phyloP scores from a whole-genome alignment of 2,329 filamentous ascomycete species.

The Beauveria pseudobassiana region DNA sequence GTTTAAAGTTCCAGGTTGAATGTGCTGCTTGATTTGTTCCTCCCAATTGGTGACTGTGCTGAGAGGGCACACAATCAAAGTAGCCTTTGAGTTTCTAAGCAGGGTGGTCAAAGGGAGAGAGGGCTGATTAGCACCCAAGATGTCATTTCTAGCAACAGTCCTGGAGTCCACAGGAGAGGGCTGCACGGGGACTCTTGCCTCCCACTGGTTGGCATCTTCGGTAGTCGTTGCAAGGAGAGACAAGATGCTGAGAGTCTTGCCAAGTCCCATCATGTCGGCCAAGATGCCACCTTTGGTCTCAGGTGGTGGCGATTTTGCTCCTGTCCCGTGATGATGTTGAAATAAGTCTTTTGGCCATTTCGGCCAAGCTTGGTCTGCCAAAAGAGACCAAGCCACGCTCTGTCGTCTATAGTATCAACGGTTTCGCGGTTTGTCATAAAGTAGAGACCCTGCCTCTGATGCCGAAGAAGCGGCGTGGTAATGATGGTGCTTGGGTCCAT shows the following conservation, averaged over 20 bases:
- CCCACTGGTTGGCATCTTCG: slow-evolving; percentile 56
- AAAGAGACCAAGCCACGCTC: slow-evolving; percentile 57
- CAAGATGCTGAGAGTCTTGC: slow-evolving; percentile 79
- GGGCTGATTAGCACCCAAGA: slow-evolving; percentile 27
- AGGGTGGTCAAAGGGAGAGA: slow-evolving; percentile 43
- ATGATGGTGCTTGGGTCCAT: slow-evolving; percentile 58
- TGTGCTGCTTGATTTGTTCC: slow-evolving; percentile 79
- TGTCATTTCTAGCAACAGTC: slow-evolving; percentile 23
- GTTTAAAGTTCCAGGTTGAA: slow-evolving; percentile 54
- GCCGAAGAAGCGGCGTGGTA: slow-evolving; percentile 63
- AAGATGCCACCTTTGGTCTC: slow-evolving; percentile 67
- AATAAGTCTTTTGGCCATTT: slow-evolving; percentile 53
- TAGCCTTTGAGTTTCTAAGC: slow-evolving; percentile 66
- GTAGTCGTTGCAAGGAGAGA: slow-evolving; percentile 65
- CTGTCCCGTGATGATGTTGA: slow-evolving; percentile 79
- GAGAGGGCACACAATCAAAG: slow-evolving; percentile 79
- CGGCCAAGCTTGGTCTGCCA: slow-evolving; percentile 58
- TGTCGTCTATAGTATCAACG: slow-evolving; percentile 48
- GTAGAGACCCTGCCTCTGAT: slow-evolving; percentile 84
- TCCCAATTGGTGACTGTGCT: slow-evolving; percentile 94
- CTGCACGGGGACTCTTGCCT: slow-evolving; percentile 42
- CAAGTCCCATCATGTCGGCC: slow-evolving; percentile 84
- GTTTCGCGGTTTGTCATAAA: slow-evolving; percentile 80
- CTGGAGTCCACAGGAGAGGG: slow-evolving; percentile 35
- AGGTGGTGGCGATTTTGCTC: slow-evolving; percentile 51